Percentiles rank a stretch among this genome's conserved stretches.
Conservation (phyloP, 2,329 filamentous ascomycete genomes). For the Aspergillus puulaauensis region DNA sequence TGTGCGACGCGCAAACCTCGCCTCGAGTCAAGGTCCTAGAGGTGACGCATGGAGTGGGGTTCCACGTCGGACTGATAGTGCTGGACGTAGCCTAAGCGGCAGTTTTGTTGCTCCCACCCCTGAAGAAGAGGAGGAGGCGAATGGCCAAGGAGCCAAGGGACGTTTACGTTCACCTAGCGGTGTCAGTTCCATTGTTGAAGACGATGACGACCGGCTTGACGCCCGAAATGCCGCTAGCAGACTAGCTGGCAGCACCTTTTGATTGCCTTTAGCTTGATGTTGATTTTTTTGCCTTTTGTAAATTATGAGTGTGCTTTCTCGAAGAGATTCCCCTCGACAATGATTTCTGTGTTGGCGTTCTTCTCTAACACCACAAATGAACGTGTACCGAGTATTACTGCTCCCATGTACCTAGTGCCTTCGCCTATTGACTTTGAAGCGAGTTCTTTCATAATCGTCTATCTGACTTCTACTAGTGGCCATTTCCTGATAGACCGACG, state of each 20-base stretch:
- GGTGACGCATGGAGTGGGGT: conserved; percentile 99
- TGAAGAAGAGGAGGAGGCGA: conserved; percentile 61
- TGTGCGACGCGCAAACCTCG: conserved; percentile 70
- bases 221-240: conserved; percentile 92
- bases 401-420: background rate
- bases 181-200: conserved; percentile 44
- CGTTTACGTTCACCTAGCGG: conserved; percentile 50
- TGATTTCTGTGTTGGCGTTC: conserved; percentile 2
- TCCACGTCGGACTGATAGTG: conserved; percentile 74
- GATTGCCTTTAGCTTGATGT: conserved; percentile 16
- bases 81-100: conserved; percentile 73
- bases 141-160: conserved; percentile 43
- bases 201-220: conserved; percentile 91
- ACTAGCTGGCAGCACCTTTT: conserved; percentile 93
- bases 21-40: conserved; percentile 89
- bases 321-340: conserved; percentile 31
- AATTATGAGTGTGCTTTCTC: conserved; percentile 33
- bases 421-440: conserved; percentile 2
- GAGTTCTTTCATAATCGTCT: background rate
- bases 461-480: background rate
- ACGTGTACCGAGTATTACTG: background rate
- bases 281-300: conserved; percentile 24
- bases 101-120: conserved; percentile 65
- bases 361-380: background rate
- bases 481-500: background rate